These are phyloP conservation scores for Debaryomyces subglobosus DNA, from an alignment of 1,139 yeast genomes.

Conservation along the genomic window DNA sequence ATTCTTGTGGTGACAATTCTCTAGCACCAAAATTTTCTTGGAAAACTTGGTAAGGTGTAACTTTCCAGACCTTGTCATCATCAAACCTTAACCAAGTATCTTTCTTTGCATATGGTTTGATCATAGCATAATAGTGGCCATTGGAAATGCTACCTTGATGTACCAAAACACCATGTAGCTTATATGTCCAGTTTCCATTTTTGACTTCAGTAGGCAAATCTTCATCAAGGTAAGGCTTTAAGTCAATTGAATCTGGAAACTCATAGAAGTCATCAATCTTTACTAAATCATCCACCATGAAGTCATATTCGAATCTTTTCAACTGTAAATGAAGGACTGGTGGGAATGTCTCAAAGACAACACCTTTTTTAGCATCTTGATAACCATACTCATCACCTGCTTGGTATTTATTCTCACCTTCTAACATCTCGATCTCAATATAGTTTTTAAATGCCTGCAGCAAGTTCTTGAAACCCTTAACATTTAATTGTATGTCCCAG, in stretches of 20 bases:
- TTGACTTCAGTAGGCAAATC: slow-evolving; percentile 46
- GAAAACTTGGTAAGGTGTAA: slow-evolving; percentile 80
- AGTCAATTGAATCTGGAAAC: slow-evolving; percentile 81
- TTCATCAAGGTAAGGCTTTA: slow-evolving; percentile 76
- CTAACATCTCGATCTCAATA: slow-evolving; percentile 83
- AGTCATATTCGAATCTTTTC: slow-evolving; percentile 93
- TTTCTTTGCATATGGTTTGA: slow-evolving; percentile 68
- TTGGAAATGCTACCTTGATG: slow-evolving; percentile 95
- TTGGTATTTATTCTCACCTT: slow-evolving; percentile 94
- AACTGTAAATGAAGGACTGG: slow-evolving; percentile 91
- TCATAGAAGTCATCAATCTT: slow-evolving; percentile 93
- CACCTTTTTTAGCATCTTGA: slow-evolving; percentile 97
- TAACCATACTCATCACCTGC: slow-evolving; percentile 85
- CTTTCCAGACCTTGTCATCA: slow-evolving; percentile 92
- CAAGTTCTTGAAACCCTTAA: slow-evolving; percentile 75
- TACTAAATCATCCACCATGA: slow-evolving; percentile 83
- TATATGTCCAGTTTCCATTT: slow-evolving; percentile 72
- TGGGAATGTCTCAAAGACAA: slow-evolving; percentile 86
- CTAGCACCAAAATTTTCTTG: slow-evolving; percentile 92
- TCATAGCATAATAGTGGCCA: slow-evolving; percentile 95
- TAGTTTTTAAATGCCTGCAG: slow-evolving; percentile 82
- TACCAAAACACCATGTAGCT: slow-evolving; percentile 89
- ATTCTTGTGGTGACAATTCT: slow-evolving; percentile 49
- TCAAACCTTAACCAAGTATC: slow-evolving; percentile 90
- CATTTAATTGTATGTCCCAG: slow-evolving; percentile 97